These are phyloP conservation scores for Rhynchospora breviuscula DNA, from an alignment of 176 grass and related monocot genomes.

Conservation along the genomic window DNA sequence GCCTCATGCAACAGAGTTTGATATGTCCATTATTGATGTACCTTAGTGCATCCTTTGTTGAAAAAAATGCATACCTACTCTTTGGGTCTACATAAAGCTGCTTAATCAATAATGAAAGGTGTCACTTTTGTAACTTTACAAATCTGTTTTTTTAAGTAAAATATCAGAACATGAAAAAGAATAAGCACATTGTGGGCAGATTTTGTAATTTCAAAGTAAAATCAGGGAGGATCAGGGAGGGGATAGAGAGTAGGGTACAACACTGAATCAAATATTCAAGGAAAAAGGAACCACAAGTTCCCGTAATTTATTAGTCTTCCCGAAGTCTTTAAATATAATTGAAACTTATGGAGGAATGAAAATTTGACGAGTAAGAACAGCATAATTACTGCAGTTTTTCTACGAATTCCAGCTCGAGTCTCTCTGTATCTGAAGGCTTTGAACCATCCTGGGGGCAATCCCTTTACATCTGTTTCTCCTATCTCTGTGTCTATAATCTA, in stretches of 20 bases:
- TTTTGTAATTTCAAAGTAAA: background rate
- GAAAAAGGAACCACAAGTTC: background rate
- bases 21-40: constrained; percentile 36
- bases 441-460: constrained; percentile 34
- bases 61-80: constrained; percentile 34
- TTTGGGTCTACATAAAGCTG: constrained; percentile 38
- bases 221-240: background rate
- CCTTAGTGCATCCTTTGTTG: constrained; percentile 41
- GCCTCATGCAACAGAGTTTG: constrained; percentile 18
- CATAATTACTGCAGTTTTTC: constrained; percentile 10
- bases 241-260: background rate
- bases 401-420: background rate
- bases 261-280: background rate
- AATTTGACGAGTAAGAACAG: background rate
- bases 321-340: background rate
- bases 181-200: background rate
- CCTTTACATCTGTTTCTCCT: constrained; percentile 1
- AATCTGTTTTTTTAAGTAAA: background rate
- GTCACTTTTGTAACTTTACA: background rate
- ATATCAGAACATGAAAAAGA: constrained; percentile 7
- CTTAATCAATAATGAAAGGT: background rate
- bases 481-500: background rate
- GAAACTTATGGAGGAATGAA: background rate
- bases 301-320: background rate
- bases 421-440: constrained; percentile 33